Conservation (phyloP, 352 stramenopile species). For the Thraustotheca clavata region DNA sequence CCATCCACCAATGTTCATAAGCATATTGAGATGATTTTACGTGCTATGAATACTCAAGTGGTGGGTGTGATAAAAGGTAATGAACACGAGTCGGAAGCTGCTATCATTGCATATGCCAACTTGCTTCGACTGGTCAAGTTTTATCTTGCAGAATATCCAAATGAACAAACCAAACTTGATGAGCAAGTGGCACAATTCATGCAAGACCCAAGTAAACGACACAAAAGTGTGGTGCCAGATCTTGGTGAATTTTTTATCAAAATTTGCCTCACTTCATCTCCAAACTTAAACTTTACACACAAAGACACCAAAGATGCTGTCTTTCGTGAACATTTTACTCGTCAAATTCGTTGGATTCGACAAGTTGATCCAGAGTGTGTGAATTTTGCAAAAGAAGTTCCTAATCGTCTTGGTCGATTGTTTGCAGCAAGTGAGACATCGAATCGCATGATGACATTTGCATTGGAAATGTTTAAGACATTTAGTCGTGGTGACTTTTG, state of each 20-base stretch:
- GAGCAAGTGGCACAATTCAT: neutral
- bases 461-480: neutral
- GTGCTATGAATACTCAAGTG: conserved; percentile 5
- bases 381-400: neutral
- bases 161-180: neutral
- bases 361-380: conserved; percentile 1
- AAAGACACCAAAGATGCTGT: neutral
- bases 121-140: neutral
- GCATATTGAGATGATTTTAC: neutral
- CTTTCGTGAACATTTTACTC: conserved; percentile 1
- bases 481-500: neutral
- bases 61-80: conserved; percentile 7
- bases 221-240: conserved; percentile 7
- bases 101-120: conserved; percentile 16
- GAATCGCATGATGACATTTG: conserved; percentile 14
- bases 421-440: neutral
- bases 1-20: neutral
- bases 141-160: neutral
- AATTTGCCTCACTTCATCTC: neutral
- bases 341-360: conserved; percentile 14
- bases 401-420: neutral
- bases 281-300: neutral
- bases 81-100: conserved; percentile 4
- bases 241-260: conserved; percentile 14
- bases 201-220: neutral